Conservation (phyloP, 345 rosid species). For the Lepidium didymum region DNA sequence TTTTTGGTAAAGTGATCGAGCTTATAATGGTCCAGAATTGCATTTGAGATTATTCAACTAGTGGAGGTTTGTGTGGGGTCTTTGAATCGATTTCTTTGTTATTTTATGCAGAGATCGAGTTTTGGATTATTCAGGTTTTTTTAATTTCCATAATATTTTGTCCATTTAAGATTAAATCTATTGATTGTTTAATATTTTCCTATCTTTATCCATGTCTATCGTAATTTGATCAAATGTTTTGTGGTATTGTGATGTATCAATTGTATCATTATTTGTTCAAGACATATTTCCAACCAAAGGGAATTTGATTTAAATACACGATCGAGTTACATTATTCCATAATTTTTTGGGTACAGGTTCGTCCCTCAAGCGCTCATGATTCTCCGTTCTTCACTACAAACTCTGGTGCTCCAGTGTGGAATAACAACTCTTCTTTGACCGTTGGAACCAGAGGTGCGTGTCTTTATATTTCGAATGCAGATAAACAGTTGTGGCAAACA, state of each 20-base stretch:
- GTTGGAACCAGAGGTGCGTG: slow-evolving; percentile 31
- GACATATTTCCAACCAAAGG: background rate
- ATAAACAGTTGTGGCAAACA: background rate
- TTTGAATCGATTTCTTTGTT: background rate
- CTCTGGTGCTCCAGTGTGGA: slow-evolving; percentile 35
- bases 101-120: background rate
- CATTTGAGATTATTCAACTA: background rate
- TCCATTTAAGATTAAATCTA: background rate
- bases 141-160: background rate
- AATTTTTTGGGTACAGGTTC: background rate
- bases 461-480: background rate
- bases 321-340: background rate
- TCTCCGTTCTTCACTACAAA: slow-evolving; percentile 30
- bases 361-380: slow-evolving; percentile 30
- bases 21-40: background rate
- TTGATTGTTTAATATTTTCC: background rate
- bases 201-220: background rate
- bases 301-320: background rate
- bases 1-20: background rate
- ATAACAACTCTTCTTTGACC: slow-evolving; percentile 33
- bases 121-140: background rate
- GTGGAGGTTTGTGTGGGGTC: background rate
- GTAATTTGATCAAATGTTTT: background rate
- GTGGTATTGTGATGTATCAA: background rate
- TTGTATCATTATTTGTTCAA: background rate